Evolutionary conservation across 805 yeast species (phyloP).

Genomic region (Starmerella ratchasimensis): DNA sequence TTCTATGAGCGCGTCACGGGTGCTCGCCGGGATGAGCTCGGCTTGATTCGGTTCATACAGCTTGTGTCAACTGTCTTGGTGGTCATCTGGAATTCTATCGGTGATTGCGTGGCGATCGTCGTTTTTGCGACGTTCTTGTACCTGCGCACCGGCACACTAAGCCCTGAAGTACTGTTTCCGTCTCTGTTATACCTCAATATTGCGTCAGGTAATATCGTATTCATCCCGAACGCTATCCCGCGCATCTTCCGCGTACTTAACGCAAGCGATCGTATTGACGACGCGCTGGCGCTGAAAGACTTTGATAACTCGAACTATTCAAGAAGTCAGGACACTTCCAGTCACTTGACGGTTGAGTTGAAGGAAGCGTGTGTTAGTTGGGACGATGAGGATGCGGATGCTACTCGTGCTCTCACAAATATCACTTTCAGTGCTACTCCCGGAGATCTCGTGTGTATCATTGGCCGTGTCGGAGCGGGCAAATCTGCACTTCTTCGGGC

Average conservation of each 20-base stretch:
- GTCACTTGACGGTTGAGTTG: neutral
- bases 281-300: slow-evolving; percentile 1
- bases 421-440: slow-evolving; percentile 55
- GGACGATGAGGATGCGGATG: neutral
- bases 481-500: slow-evolving; percentile 72
- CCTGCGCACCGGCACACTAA: slow-evolving; percentile 47
- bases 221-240: slow-evolving; percentile 7
- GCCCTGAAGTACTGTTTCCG: slow-evolving; percentile 74
- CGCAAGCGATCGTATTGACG: slow-evolving; percentile 12
- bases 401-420: slow-evolving; percentile 45
- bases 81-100: slow-evolving; percentile 57
- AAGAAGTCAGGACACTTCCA: slow-evolving; percentile 33
- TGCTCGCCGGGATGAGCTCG: neutral
- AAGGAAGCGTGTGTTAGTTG: neutral
- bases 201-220: slow-evolving; percentile 26
- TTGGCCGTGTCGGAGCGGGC: slow-evolving; percentile 82
- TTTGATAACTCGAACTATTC: neutral
- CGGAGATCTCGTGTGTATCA: slow-evolving; percentile 70
- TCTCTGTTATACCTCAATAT: slow-evolving; percentile 47
- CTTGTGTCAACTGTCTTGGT: slow-evolving; percentile 35
- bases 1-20: slow-evolving; percentile 38
- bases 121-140: slow-evolving; percentile 71
- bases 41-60: neutral
- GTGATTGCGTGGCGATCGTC: slow-evolving; percentile 69
- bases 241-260: slow-evolving; percentile 6